These are phyloP conservation scores for Hirschfeldia incana DNA, from an alignment of 345 rosid genomes.

Conservation along the genomic window DNA sequence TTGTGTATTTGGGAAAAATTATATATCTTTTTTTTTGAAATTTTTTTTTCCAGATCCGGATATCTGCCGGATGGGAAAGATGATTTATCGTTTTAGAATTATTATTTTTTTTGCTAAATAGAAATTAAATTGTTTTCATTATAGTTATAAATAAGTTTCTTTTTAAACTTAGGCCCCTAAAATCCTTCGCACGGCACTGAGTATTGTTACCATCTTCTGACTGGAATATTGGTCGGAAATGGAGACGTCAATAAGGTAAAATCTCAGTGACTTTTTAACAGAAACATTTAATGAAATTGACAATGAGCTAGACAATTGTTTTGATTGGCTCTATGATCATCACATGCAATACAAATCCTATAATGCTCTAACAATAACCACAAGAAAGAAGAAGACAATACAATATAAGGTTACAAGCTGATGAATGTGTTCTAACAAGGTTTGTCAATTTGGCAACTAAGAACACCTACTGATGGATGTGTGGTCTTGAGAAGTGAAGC, in stretches of 20 bases:
- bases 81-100: too few species aligned
- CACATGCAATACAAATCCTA: neutral
- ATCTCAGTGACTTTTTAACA: neutral
- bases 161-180: too few species aligned
- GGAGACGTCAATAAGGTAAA: neutral
- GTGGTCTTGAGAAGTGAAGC: constrained; percentile 45
- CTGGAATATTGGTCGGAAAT: neutral
- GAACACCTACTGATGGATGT: constrained; percentile 51
- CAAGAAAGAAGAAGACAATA: constrained; percentile 10
- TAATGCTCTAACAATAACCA: neutral
- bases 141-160: too few species aligned
- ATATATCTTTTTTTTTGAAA: too few species aligned
- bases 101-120: too few species aligned
- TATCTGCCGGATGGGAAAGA: too few species aligned
- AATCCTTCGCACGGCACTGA: too few species aligned
- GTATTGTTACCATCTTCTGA: neutral
- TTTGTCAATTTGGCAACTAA: constrained; percentile 48
- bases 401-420: constrained; percentile 6
- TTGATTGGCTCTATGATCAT: constrained; percentile 1
- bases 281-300: neutral
- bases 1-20: too few species aligned
- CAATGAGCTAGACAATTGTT: constrained; percentile 10
- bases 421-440: constrained; percentile 43
- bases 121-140: too few species aligned
- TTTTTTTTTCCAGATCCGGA: too few species aligned